Percentiles rank a stretch among this genome's conserved stretches.
Conservation (phyloP, 2,329 filamentous ascomycete genomes). For the Diaporthe sp. region DNA sequence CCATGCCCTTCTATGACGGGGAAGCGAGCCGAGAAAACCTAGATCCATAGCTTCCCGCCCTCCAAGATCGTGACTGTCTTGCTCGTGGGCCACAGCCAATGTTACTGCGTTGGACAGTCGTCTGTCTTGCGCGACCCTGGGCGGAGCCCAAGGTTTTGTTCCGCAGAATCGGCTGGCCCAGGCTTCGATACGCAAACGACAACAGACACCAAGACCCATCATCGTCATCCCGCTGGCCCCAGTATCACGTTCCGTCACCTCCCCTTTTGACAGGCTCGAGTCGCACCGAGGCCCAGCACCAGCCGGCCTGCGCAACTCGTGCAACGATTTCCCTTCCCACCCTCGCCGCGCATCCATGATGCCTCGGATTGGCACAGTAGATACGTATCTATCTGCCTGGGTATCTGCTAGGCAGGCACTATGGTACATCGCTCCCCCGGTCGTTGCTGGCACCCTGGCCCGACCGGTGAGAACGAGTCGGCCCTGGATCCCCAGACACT, state of each 20-base stretch:
- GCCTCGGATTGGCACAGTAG: neutral
- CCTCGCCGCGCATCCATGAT: neutral
- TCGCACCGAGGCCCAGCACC: neutral
- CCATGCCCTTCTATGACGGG: neutral
- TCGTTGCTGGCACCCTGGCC: slow-evolving; percentile 19
- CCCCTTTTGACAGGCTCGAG: slow-evolving; percentile 36
- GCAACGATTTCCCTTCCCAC: neutral
- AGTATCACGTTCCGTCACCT: slow-evolving; percentile 35
- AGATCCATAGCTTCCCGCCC: neutral
- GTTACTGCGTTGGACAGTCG: neutral
- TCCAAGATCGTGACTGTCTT: neutral
- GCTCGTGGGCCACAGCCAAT: slow-evolving; percentile 2
- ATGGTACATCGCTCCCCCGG: neutral
- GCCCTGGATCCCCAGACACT: slow-evolving; percentile 20
- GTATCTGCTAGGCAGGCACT: neutral
- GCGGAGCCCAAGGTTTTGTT: neutral
- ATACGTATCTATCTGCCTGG: neutral
- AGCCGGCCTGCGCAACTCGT: neutral
- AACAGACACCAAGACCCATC: slow-evolving; percentile 3
- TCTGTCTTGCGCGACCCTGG: neutral
- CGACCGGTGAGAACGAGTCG: slow-evolving; percentile 27
- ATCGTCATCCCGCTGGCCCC: neutral
- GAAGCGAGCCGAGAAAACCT: slow-evolving; percentile 8
- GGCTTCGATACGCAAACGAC: slow-evolving; percentile 13
- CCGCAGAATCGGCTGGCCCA: neutral